Evolutionary conservation across 2,329 filamentous ascomycete species (phyloP), one percentile per base, ranked within the genome.

Genomic region (Nannizziopsis barbatae): DNA sequence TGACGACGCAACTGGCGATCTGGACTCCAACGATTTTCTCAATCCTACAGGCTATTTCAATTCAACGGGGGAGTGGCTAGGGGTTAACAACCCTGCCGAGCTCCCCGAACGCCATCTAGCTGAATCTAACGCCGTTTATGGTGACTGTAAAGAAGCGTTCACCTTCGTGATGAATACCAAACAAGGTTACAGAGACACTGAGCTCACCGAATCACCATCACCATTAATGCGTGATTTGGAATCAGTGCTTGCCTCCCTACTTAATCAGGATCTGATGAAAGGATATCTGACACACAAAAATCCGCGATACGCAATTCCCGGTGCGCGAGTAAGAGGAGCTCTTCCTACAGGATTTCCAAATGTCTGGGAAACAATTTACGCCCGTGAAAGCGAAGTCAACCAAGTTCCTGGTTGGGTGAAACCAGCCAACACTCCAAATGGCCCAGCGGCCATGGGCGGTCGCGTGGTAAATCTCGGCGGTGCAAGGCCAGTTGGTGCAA

Each of bases 261-360:
- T 93, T 15, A 79, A 84, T 43, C 86, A 94, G 64, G 86, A 84
- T 0, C 71, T 95, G 18, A 73, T 95, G 61, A 80, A 83, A 56
- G 90, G 89, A 1, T 95, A 89, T 60, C 76, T 95, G 22, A 85
- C 84, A 12, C 86, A 93, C 58, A 76, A 76, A 20, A 80, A 81
- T 59, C 76, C 76, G 38, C 81, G 84, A 42, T 88, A 95, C 59
- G 88, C 87, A 10, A 85, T 95, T 38, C 79, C 84, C 45, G 88
- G 89, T 2, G 80, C 84, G 18, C 61, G 64, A 37, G 44, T 62
- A 18, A 62, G 64, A 4, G 66, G 66, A 6, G 66, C 70, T 2
- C 50, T 69, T 20, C 62, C 65, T 0, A 70, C 67, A 1, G 69
- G 69, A 1, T 95, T 90, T 70, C 88, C 89, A 1, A 71, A 70